Conservation (phyloP, 805 yeast genomes). For the Helenozyma rhizophorensis region DNA sequence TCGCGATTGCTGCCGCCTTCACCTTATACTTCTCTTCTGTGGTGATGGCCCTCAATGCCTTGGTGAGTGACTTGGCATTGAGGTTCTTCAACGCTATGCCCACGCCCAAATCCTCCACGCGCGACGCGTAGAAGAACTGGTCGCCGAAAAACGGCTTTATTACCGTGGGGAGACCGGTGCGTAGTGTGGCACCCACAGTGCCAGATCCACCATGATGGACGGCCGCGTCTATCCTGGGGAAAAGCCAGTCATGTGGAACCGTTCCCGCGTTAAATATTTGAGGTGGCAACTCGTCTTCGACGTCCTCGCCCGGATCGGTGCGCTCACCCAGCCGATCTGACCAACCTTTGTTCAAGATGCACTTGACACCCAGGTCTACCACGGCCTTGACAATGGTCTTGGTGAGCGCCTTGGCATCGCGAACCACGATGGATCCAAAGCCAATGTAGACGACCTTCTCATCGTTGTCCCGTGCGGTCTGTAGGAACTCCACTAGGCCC, state of each 20-base stretch:
- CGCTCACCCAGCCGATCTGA: conserved; percentile 55
- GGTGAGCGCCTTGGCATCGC: conserved; percentile 75
- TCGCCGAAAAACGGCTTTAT: conserved; percentile 96
- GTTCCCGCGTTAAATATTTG: conserved; percentile 67
- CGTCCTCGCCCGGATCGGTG: conserved; percentile 12
- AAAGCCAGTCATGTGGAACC: conserved; percentile 92
- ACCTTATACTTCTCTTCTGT: conserved; percentile 61
- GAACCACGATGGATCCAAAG: conserved; percentile 91
- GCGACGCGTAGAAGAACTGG: conserved; percentile 84
- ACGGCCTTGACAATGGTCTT: conserved; percentile 77
- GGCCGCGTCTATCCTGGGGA: conserved; percentile 84
- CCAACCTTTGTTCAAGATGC: conserved; percentile 93
- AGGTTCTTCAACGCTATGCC: conserved; percentile 71
- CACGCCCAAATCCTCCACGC: conserved; percentile 86
- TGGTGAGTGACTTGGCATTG: conserved; percentile 56
- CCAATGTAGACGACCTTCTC: conserved; percentile 88
- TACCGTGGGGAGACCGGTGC: conserved; percentile 84
- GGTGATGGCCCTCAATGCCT: conserved; percentile 67
- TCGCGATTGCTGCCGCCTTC: conserved; percentile 62
- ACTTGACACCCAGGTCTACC: conserved; percentile 71
- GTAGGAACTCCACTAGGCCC: conserved; percentile 55
- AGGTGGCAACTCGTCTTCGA: conserved; percentile 52
- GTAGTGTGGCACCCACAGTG: conserved; percentile 86
- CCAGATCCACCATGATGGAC: conserved; percentile 98
- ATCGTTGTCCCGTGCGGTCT: conserved; percentile 51